Conservation (phyloP, 805 yeast genomes). For the Starmerella etchellsii region DNA sequence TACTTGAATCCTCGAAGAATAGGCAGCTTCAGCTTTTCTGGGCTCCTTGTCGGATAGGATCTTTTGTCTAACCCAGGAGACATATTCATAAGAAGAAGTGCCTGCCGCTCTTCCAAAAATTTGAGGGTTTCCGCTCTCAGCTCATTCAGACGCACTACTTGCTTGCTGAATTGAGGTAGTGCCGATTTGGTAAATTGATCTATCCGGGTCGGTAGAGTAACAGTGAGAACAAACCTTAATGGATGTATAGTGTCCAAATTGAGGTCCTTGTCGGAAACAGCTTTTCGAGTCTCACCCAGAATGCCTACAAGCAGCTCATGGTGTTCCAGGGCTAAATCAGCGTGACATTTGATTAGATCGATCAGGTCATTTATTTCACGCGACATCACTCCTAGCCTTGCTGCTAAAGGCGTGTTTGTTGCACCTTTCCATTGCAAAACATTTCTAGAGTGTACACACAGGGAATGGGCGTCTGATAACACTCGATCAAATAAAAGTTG, state of each 20-base stretch:
- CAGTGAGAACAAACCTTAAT: slow-evolving; percentile 3
- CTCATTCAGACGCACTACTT: neutral
- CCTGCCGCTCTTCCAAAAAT: no score
- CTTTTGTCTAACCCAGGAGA: no score
- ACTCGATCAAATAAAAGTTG: slow-evolving; percentile 1
- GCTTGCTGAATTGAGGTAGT: slow-evolving; percentile 3
- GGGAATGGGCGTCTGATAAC: slow-evolving; percentile 3
- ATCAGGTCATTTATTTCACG: slow-evolving; percentile 3
- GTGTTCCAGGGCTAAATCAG: slow-evolving; percentile 6
- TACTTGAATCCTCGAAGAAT: slow-evolving; percentile 6
- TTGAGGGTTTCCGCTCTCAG: no score
- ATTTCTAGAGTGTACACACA: slow-evolving; percentile 7
- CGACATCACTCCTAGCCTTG: slow-evolving; percentile 8
- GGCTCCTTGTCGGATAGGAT: no score
- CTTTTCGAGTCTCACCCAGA: slow-evolving; percentile 5
- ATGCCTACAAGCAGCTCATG: slow-evolving; percentile 6
- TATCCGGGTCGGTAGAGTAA: slow-evolving; percentile 8
- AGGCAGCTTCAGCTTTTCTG: neutral
- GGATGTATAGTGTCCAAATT: neutral
- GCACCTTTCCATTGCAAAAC: slow-evolving; percentile 7
- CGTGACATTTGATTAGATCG: slow-evolving; percentile 2
- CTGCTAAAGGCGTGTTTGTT: slow-evolving; percentile 9
- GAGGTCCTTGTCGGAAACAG: neutral
- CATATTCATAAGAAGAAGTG: no score
- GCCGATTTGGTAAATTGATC: slow-evolving; percentile 5